A percentile compares a stretch with the other conserved stretches of the same genome.
Conservation (phyloP, 768 basidiomycete species). For the Hortiboletus campestris region DNA sequence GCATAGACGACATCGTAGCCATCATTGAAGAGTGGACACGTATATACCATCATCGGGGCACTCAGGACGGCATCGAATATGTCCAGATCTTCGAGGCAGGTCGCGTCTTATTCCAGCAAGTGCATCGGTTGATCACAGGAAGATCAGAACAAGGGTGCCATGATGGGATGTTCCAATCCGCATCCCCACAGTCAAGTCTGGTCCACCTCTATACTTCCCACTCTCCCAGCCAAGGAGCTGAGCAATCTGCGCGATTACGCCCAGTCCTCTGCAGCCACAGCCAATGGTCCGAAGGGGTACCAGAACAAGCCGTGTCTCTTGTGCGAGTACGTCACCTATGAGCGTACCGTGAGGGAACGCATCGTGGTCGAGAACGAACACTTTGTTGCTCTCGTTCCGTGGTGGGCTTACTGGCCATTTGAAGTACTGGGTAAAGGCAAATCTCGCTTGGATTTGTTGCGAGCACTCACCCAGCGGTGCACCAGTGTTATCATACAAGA, state of each 20-base stretch:
- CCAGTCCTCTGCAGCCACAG: constrained; percentile 32
- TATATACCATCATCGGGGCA: constrained; percentile 59
- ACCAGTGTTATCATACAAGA: constrained; percentile 69
- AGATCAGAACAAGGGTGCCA: constrained; percentile 79
- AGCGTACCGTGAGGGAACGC: constrained; percentile 55
- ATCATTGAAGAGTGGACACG: constrained; percentile 74
- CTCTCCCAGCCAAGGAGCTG: constrained; percentile 67
- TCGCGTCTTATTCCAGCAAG: neutral
- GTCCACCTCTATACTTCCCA: constrained; percentile 73
- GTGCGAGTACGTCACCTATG: constrained; percentile 75
- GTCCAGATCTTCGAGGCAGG: constrained; percentile 85
- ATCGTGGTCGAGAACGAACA: constrained; percentile 69
- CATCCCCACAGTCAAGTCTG: constrained; percentile 93
- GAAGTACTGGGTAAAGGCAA: constrained; percentile 62
- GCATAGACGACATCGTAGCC: constrained; percentile 50
- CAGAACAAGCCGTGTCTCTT: constrained; percentile 65
- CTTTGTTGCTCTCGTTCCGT: constrained; percentile 86
- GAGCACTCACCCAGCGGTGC: neutral
- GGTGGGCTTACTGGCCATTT: constrained; percentile 96
- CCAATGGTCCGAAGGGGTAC: constrained; percentile 54
- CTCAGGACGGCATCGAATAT: constrained; percentile 67
- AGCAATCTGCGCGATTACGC: constrained; percentile 51
- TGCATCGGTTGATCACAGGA: constrained; percentile 1
- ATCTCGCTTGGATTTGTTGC: neutral
- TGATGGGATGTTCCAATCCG: constrained; percentile 95